phyloP scores from a whole-genome alignment of 2,329 filamentous ascomycete species.

The Colletotrichum salicis region DNA sequence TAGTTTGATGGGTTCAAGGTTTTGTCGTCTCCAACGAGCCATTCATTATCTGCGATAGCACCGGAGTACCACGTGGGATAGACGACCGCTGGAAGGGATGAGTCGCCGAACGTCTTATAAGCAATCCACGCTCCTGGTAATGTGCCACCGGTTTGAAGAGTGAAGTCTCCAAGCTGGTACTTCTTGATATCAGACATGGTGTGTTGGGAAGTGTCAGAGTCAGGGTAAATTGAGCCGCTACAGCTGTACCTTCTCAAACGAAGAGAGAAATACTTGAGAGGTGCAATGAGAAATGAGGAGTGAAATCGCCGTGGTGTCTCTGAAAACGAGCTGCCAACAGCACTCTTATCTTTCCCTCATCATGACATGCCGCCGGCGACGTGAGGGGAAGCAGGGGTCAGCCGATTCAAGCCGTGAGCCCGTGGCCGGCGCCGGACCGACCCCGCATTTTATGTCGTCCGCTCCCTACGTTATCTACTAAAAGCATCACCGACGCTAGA shows the following conservation, averaged over 20 bases:
- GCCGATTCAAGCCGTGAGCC: background rate
- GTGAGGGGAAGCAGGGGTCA: background rate
- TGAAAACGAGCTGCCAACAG: background rate
- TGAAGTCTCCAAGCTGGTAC: conserved; percentile 72
- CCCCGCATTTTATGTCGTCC: conserved; percentile 1
- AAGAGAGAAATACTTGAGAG: background rate
- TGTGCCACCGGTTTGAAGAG: conserved; percentile 71
- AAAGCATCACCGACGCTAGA: too few relatives aligned
- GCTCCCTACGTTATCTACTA: background rate
- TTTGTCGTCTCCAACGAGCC: conserved; percentile 75
- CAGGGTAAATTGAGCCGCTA: too few relatives aligned
- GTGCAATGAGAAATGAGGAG: background rate
- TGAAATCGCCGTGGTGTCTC: background rate
- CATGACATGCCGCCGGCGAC: background rate
- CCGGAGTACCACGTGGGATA: conserved; percentile 79
- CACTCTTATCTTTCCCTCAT: background rate
- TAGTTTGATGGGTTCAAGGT: conserved; percentile 67
- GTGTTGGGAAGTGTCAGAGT: too few relatives aligned
- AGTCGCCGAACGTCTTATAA: conserved; percentile 79
- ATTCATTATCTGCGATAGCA: conserved; percentile 76
- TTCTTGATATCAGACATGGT: conserved; percentile 46
- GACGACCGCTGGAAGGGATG: conserved; percentile 72
- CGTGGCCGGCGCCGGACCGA: background rate
- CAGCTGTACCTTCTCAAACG: background rate
- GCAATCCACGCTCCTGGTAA: conserved; percentile 75